Evolutionary conservation across 345 rosid species (phyloP).

Genomic region (Citrus sp.): DNA sequence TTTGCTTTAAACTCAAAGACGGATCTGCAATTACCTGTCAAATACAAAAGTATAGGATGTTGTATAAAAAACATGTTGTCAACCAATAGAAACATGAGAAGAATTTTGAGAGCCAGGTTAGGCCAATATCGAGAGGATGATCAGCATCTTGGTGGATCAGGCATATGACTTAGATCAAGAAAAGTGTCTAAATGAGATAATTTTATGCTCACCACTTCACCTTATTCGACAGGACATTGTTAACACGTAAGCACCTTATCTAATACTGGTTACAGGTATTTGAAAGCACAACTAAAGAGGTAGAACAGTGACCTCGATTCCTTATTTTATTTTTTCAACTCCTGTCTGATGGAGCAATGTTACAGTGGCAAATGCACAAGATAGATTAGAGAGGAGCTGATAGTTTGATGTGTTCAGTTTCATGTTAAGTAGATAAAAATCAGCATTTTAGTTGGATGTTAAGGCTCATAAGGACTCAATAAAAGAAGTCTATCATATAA

Average conservation of each 20-base stretch:
- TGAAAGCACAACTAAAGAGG: neutral
- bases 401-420: neutral
- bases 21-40: conserved; percentile 91
- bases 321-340: neutral
- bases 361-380: neutral
- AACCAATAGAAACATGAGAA: neutral
- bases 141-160: neutral
- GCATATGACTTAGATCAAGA: neutral
- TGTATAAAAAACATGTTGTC: neutral
- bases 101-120: conserved; percentile 6
- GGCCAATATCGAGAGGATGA: neutral
- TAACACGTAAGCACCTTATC: neutral
- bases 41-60: conserved; percentile 7
- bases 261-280: neutral
- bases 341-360: neutral
- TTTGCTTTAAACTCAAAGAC: conserved; percentile 72
- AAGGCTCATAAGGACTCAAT: neutral
- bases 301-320: neutral
- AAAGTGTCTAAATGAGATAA: neutral
- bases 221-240: neutral
- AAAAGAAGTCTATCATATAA: neutral
- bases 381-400: neutral
- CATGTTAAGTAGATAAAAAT: no score
- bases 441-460: neutral
- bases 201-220: neutral